Conservation (phyloP, 192 early-diverging fungal genomes). For the Podochytrium sp. region DNA sequence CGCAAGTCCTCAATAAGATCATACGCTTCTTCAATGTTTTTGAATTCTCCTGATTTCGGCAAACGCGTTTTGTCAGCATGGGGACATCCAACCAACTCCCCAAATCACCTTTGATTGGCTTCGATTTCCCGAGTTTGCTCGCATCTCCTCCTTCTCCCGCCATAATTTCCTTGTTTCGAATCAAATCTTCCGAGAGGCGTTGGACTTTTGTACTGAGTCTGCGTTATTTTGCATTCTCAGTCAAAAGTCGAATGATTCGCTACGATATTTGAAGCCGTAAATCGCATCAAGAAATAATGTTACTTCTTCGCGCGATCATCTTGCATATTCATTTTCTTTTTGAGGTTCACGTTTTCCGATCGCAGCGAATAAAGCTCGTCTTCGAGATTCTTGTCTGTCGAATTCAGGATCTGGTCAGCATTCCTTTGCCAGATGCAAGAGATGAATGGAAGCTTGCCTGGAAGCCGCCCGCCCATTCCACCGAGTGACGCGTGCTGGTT, state of each 20-base stretch:
- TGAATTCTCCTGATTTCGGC: slow-evolving; percentile 28
- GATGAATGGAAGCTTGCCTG: background rate
- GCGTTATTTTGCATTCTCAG: background rate
- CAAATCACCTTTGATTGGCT: slow-evolving; percentile 21
- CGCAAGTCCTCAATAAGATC: slow-evolving; percentile 43
- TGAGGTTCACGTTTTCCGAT: slow-evolving; percentile 53
- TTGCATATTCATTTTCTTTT: slow-evolving; percentile 50
- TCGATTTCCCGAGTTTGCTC: background rate
- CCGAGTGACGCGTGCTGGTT: background rate
- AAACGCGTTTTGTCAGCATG: no score
- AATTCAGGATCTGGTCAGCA: background rate
- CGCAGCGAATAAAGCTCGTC: slow-evolving; percentile 38
- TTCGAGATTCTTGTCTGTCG: background rate
- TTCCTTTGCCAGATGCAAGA: no score
- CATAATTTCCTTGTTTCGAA: slow-evolving; percentile 26
- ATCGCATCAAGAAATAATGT: no score
- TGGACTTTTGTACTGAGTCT: slow-evolving; percentile 56
- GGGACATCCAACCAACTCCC: background rate
- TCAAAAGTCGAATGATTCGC: background rate
- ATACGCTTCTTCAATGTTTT: slow-evolving; percentile 41
- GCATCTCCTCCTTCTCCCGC: background rate
- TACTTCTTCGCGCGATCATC: slow-evolving; percentile 57
- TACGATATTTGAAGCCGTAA: no score
- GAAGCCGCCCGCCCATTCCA: background rate
- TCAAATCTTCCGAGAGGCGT: slow-evolving; percentile 47